Base-by-base conservation (phyloP, 179 eudicot species). In the Beta corolliflora region DNA sequence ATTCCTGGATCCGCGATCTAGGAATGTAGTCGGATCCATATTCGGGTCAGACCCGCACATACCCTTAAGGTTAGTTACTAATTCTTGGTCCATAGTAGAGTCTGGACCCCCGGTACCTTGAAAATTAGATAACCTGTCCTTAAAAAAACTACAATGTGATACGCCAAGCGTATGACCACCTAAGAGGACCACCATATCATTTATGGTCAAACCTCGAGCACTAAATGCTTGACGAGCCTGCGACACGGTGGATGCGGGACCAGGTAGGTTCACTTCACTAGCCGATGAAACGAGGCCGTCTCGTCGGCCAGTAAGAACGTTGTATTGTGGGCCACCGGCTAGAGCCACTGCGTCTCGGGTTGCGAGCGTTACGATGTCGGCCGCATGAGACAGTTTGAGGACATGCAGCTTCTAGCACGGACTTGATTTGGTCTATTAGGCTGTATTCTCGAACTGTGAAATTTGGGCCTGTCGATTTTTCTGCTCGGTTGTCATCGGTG, bases 141-240 rank as follows among this genome's bases (percentile, higher is more conserved):
- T 82, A 55, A 88, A 89, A 58, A 89, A 85, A 36, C 13, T 46
- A 21, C 93, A 91, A 56, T 88, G 91, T 0, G 93, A 56, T 7
- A 82, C 79, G 14, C 93, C 91, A 23, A 91, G 85, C 1, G 90
- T 84, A 77, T 91, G 93, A 0, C 85, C 91, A 5, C 91, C 92
- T 56, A 88, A 73, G n/a, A 91, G 91, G 4, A 85, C 76, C 54
- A 89, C 89, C 91, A 89, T 86, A n/a, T 91, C 92, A 21, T 50
- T 65, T 7, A 89, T 55, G 10, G 82, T 86, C 4, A 91, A 63
- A 19, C 87, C 85, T 59, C 83, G 85, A 11, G 79, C 76, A 0
- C 66, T 60, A 73, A 91, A 91, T 14, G 79, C 78, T 55, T 54
- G 61, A 60, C 82, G 70, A 0, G 89, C 84, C 58, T 81, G 53